These are phyloP conservation scores for Phialemoniopsis sp. DNA, from an alignment of 2,329 filamentous ascomycete species.

Conservation along the genomic window DNA sequence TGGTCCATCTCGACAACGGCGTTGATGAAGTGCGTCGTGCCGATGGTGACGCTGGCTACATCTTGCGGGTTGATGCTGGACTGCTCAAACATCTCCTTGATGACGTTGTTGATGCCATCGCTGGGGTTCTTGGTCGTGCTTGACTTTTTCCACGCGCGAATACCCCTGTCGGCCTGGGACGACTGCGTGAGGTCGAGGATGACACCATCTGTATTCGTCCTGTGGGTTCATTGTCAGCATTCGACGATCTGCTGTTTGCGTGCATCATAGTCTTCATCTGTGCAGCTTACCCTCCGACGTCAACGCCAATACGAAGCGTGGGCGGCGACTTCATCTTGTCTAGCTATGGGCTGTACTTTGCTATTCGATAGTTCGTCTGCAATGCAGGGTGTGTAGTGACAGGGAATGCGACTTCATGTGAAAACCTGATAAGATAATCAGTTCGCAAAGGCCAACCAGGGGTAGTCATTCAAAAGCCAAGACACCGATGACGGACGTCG, in stretches of 20 bases:
- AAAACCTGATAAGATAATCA: too few relatives aligned
- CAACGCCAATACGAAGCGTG: conserved; percentile 36
- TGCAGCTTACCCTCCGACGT: conserved; percentile 30
- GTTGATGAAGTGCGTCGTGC: conserved; percentile 56
- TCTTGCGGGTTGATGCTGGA: conserved; percentile 24
- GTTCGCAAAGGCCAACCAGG: too few relatives aligned
- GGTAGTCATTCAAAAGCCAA: too few relatives aligned
- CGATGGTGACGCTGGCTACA: conserved; percentile 46
- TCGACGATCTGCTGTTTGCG: background rate
- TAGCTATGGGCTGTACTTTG: background rate
- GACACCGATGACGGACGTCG: too few relatives aligned
- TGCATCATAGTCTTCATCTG: too few relatives aligned
- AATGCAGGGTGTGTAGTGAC: too few relatives aligned
- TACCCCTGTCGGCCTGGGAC: conserved; percentile 30
- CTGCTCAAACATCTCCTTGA: conserved; percentile 35
- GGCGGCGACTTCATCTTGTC: background rate
- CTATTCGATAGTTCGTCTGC: background rate
- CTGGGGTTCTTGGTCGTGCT: conserved; percentile 44
- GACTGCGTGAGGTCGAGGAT: conserved; percentile 37
- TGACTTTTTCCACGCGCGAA: conserved; percentile 45
- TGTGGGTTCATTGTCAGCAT: background rate
- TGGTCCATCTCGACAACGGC: conserved; percentile 51
- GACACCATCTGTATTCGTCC: conserved; percentile 51
- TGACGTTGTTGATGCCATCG: conserved; percentile 38
- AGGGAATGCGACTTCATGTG: too few relatives aligned